Evolutionary conservation across 1,284 basidiomycete genomes (phyloP).

Genomic region (Heimioporus retisporus): DNA sequence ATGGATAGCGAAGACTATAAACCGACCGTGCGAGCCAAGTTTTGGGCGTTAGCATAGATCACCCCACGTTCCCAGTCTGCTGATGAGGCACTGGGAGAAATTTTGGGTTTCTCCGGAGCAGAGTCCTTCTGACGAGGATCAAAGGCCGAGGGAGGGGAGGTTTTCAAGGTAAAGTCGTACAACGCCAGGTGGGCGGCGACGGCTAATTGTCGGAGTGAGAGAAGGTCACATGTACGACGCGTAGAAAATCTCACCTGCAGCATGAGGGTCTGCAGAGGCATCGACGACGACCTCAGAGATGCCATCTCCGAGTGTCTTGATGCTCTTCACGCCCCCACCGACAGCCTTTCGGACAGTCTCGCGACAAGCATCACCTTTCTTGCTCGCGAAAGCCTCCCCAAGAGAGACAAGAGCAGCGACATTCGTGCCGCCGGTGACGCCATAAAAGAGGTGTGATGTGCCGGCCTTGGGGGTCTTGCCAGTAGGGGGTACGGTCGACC

Average conservation of each 20-base stretch:
- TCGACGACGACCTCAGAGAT: constrained; percentile 70
- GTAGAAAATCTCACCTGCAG: constrained; percentile 62
- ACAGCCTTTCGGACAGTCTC: constrained; percentile 76
- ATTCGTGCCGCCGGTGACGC: constrained; percentile 48
- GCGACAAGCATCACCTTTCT: constrained; percentile 60
- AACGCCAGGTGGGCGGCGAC: constrained; percentile 80
- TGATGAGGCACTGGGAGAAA: constrained; percentile 57
- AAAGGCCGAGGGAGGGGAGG: constrained; percentile 67
- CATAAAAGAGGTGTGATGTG: constrained; percentile 74
- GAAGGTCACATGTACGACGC: background rate
- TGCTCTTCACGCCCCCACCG: constrained; percentile 72
- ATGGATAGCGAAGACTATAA: background rate
- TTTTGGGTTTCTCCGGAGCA: constrained; percentile 57
- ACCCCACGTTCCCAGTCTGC: constrained; percentile 79
- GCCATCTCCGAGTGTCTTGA: constrained; percentile 67
- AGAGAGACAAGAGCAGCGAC: constrained; percentile 71
- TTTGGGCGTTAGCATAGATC: constrained; percentile 84
- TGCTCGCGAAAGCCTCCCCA: constrained; percentile 66
- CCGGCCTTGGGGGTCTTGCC: constrained; percentile 69
- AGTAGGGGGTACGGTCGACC: constrained; percentile 51
- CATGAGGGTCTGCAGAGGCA: constrained; percentile 75
- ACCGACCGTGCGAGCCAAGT: constrained; percentile 82
- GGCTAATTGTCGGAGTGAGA: constrained; percentile 51
- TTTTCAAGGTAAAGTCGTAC: constrained; percentile 85
- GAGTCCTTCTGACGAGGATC: constrained; percentile 62